Evolutionary conservation across 768 basidiomycete genomes (phyloP).

Genomic region (Lactarius akahatsu): DNA sequence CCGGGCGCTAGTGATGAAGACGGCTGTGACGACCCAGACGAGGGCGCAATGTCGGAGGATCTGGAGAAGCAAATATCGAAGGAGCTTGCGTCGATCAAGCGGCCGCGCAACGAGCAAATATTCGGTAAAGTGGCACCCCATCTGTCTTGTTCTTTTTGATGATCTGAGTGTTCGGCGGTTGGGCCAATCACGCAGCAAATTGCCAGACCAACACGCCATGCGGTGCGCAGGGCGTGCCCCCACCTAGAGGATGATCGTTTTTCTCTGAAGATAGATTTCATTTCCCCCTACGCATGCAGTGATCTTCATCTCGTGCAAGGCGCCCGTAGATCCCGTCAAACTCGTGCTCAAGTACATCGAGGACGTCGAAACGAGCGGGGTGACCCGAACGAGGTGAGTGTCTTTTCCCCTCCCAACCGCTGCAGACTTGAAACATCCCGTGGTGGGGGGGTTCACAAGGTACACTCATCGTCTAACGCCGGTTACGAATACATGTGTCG

Average conservation of each 20-base stretch:
- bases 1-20: constrained; percentile 38
- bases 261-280: not conserved
- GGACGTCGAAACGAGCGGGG: constrained; percentile 59
- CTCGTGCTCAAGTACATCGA: constrained; percentile 64
- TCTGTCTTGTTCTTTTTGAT: not conserved
- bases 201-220: constrained; percentile 80
- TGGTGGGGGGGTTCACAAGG: constrained; percentile 39
- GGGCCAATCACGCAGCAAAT: constrained; percentile 48
- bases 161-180: constrained; percentile 3
- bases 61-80: constrained; percentile 70
- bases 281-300: constrained; percentile 43
- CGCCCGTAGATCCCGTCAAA: constrained; percentile 74
- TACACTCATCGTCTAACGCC: constrained; percentile 71
- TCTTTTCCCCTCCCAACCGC: not conserved
- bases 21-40: constrained; percentile 33
- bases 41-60: constrained; percentile 44
- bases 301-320: constrained; percentile 75
- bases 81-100: constrained; percentile 70
- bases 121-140: constrained; percentile 52
- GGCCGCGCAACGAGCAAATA: constrained; percentile 57
- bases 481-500: constrained; percentile 62
- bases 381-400: constrained; percentile 61
- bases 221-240: constrained; percentile 45
- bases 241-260: constrained; percentile 16
- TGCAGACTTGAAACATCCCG: not conserved